phyloP scores from a whole-genome alignment of 2,329 filamentous ascomycete species.

The Xylaria digitata region DNA sequence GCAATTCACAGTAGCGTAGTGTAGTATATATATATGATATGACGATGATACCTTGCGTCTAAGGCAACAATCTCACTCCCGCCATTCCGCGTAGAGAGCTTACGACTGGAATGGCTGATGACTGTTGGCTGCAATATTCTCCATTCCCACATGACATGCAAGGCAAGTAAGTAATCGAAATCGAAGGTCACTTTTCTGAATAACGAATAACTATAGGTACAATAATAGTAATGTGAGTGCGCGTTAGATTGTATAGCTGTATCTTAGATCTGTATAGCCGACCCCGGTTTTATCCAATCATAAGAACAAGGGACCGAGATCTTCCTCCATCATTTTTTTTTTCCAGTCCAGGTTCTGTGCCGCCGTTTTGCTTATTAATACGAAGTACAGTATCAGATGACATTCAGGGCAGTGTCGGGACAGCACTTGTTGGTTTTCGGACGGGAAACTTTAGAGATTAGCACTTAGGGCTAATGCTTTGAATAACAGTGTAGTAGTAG shows the following conservation, averaged over 20 bases:
- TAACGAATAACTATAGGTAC: too few relatives aligned
- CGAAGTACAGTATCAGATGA: too few relatives aligned
- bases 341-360: background rate
- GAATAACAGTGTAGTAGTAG: too few relatives aligned
- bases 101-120: background rate
- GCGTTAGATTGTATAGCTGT: too few relatives aligned
- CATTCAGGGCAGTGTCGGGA: too few relatives aligned
- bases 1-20: conserved; percentile 12
- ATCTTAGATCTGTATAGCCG: conserved; percentile 9
- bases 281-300: conserved; percentile 21
- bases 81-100: conserved; percentile 17
- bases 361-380: conserved; percentile 27
- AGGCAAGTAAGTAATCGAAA: background rate
- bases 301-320: conserved; percentile 3
- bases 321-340: background rate
- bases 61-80: conserved; percentile 29
- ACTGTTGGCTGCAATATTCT: background rate
- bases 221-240: too few relatives aligned
- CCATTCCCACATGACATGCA: background rate
- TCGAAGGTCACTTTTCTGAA: too few relatives aligned
- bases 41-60: conserved; percentile 19
- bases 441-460: too few relatives aligned
- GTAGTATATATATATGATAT: background rate
- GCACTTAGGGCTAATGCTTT: too few relatives aligned
- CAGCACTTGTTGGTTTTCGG: too few relatives aligned